These are phyloP conservation scores for Saraca asoca DNA, from an alignment of 331 rosid species.

Conservation along the genomic window DNA sequence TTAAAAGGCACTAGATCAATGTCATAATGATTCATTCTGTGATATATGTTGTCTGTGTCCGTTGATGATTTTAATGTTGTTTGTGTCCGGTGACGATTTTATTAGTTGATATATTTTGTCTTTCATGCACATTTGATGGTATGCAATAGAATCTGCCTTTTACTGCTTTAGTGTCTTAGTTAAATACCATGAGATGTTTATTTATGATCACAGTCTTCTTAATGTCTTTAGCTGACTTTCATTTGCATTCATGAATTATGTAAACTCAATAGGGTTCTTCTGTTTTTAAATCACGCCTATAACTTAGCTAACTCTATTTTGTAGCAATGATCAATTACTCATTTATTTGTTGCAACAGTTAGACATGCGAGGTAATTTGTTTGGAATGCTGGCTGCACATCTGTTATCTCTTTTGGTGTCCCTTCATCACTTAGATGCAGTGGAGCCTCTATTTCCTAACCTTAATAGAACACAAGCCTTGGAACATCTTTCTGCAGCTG, in stretches of 20 bases:
- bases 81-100: too few relatives aligned
- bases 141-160: not conserved
- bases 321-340: too few relatives aligned
- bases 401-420: conserved; percentile 70
- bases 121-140: conserved; percentile 1
- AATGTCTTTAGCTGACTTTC: too few relatives aligned
- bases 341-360: conserved; percentile 47
- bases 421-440: too few relatives aligned
- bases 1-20: too few relatives aligned
- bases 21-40: too few relatives aligned
- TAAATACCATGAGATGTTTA: too few relatives aligned
- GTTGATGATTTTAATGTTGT: not conserved
- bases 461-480: conserved; percentile 64
- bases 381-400: conserved; percentile 84
- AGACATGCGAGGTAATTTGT: conserved; percentile 84
- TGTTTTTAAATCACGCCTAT: not conserved
- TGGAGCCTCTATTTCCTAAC: conserved; percentile 74
- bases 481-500: conserved; percentile 68
- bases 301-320: conserved; percentile 7
- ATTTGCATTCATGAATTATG: not conserved
- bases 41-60: too few relatives aligned
- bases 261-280: not conserved
- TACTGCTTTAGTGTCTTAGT: too few relatives aligned
- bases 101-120: not conserved
- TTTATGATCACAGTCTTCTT: too few relatives aligned